A percentile compares a stretch with the other conserved stretches of the same genome.
Conservation (phyloP, 2,329 filamentous ascomycete species). For the Fusarium sarcochroum region DNA sequence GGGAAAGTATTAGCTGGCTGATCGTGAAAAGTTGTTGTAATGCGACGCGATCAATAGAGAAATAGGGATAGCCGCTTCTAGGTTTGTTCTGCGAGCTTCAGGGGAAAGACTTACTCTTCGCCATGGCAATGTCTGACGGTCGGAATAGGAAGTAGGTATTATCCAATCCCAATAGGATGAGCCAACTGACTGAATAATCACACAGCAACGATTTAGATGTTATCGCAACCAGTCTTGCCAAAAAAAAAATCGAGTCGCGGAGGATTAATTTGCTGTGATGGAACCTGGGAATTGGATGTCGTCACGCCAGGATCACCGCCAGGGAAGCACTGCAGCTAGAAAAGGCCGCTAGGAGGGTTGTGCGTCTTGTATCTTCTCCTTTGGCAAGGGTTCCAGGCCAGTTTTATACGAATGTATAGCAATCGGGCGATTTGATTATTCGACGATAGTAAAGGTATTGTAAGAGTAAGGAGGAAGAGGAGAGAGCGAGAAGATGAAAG, state of each 20-base stretch:
- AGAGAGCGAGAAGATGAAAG: constrained; percentile 9
- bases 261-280: constrained; percentile 25
- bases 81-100: neutral
- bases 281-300: constrained; percentile 28
- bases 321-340: constrained; percentile 31
- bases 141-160: neutral
- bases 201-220: constrained; percentile 1
- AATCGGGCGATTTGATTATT: neutral
- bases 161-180: neutral
- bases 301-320: constrained; percentile 39
- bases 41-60: neutral
- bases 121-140: constrained; percentile 32
- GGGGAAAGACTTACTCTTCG: constrained; percentile 40
- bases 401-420: neutral
- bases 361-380: constrained; percentile 21
- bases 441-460: neutral
- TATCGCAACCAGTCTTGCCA: constrained; percentile 8
- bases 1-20: constrained; percentile 15
- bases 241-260: constrained; percentile 9
- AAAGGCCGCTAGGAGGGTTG: constrained; percentile 29
- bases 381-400: constrained; percentile 8
- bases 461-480: constrained; percentile 1
- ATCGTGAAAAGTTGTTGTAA: neutral
- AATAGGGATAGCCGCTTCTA: neutral
- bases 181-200: neutral